These are phyloP conservation scores for Saturnispora sanitii DNA, from an alignment of 805 yeast species.

Conservation along the genomic window DNA sequence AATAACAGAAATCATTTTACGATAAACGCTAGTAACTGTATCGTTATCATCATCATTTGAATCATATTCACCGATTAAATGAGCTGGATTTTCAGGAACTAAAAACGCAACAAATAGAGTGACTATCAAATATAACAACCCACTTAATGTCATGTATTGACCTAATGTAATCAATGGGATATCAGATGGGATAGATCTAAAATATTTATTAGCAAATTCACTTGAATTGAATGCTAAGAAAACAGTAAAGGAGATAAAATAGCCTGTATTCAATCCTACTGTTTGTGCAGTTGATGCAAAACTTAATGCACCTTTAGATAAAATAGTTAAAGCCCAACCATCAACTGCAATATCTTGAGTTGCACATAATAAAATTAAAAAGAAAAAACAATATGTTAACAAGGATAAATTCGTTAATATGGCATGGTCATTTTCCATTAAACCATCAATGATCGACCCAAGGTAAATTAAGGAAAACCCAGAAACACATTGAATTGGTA, in stretches of 20 bases:
- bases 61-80: slow-evolving; percentile 21
- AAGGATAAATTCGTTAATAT: slow-evolving; percentile 33
- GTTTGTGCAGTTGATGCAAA: slow-evolving; percentile 98
- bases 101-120: slow-evolving; percentile 50
- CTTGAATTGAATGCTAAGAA: slow-evolving; percentile 85
- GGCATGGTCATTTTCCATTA: slow-evolving; percentile 37
- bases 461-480: slow-evolving; percentile 56
- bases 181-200: slow-evolving; percentile 51
- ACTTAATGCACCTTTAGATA: slow-evolving; percentile 67
- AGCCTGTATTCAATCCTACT: slow-evolving; percentile 87
- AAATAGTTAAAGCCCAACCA: slow-evolving; percentile 94
- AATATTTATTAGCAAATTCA: slow-evolving; percentile 82
- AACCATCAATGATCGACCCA: slow-evolving; percentile 46
- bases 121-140: slow-evolving; percentile 55
- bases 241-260: slow-evolving; percentile 83
- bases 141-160: slow-evolving; percentile 71
- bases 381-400: slow-evolving; percentile 64
- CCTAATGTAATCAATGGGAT: slow-evolving; percentile 64
- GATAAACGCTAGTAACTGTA: slow-evolving; percentile 36
- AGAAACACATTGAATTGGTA: slow-evolving; percentile 81
- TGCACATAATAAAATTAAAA: slow-evolving; percentile 80
- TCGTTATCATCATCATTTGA: slow-evolving; percentile 6
- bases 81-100: slow-evolving; percentile 65
- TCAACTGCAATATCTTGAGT: slow-evolving; percentile 98
- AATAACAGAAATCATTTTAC: slow-evolving; percentile 58